These are phyloP conservation scores for Trypanosomatidae sp. DNA, from an alignment of 208 protist genomes.

Conservation along the genomic window DNA sequence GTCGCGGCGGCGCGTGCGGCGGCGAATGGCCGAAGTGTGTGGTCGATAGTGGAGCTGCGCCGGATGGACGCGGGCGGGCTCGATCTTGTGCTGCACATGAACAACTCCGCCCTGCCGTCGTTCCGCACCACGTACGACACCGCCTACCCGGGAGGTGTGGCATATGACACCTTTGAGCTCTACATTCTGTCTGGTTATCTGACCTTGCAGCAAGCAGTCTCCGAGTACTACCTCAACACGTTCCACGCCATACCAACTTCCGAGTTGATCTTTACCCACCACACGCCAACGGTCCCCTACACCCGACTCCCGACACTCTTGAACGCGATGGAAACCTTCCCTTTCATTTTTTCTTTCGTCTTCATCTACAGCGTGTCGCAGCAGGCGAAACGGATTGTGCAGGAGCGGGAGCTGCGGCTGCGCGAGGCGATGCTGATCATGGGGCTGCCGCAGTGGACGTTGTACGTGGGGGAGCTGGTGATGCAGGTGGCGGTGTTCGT, in stretches of 20 bases:
- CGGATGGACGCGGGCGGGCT: neutral
- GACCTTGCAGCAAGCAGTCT: constrained; percentile 39
- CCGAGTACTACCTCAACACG: constrained; percentile 28
- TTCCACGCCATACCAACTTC: constrained; percentile 22
- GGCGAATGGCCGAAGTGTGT: neutral
- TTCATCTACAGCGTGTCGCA: constrained; percentile 71
- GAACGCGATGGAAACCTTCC: no score
- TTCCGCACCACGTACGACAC: constrained; percentile 17
- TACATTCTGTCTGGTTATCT: constrained; percentile 27
- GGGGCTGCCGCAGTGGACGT: constrained; percentile 53
- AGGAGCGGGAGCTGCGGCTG: constrained; percentile 79
- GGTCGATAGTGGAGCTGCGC: constrained; percentile 18
- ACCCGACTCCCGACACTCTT: no score
- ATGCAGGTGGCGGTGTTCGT: constrained; percentile 31
- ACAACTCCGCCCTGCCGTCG: constrained; percentile 29
- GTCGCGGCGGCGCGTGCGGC: neutral
- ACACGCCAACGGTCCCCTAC: constrained; percentile 29
- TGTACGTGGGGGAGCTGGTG: constrained; percentile 46
- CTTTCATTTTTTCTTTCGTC: no score
- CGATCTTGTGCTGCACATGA: constrained; percentile 35
- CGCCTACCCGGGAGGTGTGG: constrained; percentile 34
- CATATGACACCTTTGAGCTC: constrained; percentile 29
- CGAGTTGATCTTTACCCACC: constrained; percentile 37
- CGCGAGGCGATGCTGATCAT: constrained; percentile 86
- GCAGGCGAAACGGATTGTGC: constrained; percentile 65